phyloP scores from a whole-genome alignment of 192 early-diverging fungal genomes.

The Coemansia sp. region DNA sequence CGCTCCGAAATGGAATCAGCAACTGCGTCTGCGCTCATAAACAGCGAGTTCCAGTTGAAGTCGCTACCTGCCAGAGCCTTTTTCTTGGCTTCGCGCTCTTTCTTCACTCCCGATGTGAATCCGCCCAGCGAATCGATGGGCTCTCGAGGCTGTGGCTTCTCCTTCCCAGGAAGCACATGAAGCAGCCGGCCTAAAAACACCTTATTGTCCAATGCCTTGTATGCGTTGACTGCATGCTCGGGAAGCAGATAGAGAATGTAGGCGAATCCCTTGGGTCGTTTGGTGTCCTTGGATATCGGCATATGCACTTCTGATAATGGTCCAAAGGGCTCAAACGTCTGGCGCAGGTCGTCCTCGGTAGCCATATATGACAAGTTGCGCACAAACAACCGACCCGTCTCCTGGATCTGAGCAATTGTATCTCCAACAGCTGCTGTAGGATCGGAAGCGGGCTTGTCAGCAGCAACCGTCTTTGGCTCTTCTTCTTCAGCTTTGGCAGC shows the following conservation, averaged over 20 bases:
- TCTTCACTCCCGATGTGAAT: conserved; percentile 69
- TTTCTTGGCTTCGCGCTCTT: conserved; percentile 75
- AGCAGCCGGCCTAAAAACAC: conserved; percentile 92
- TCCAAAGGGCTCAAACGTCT: conserved; percentile 81
- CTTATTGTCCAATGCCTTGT: conserved; percentile 71
- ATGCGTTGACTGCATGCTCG: conserved; percentile 92
- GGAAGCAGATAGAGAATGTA: conserved; percentile 87
- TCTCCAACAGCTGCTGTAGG: conserved; percentile 19
- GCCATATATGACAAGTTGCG: conserved; percentile 90
- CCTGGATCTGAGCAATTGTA: conserved; percentile 72
- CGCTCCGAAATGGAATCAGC: conserved; percentile 94
- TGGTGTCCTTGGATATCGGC: conserved; percentile 88
- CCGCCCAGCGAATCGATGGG: conserved; percentile 51
- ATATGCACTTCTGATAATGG: conserved; percentile 92
- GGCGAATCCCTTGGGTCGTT: conserved; percentile 90
- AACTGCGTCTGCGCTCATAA: conserved; percentile 94
- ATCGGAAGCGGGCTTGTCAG: conserved; percentile 2
- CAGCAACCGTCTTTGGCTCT: background rate
- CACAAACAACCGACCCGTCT: conserved; percentile 94
- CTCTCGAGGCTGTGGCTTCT: conserved; percentile 60
- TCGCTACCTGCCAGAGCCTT: conserved; percentile 76
- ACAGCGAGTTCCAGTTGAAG: conserved; percentile 96
- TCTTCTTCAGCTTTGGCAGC: conserved; percentile 8
- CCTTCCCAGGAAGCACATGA: conserved; percentile 85
- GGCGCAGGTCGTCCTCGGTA: conserved; percentile 82